phyloP scores from a whole-genome alignment of 768 basidiomycete genomes.

The Suillus brevipes region DNA sequence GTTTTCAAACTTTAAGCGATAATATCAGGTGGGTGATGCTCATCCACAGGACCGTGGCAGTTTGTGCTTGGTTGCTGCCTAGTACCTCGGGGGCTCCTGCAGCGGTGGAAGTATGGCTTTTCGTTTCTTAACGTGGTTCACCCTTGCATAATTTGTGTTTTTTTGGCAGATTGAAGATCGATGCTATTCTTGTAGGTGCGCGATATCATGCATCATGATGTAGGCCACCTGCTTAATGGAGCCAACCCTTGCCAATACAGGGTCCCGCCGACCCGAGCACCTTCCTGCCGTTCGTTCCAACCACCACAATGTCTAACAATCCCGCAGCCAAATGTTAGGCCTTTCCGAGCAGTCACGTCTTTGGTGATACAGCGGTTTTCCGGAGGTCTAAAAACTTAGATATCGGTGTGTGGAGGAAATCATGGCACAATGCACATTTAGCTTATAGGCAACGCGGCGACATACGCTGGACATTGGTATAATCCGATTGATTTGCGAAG shows the following conservation, averaged over 20 bases:
- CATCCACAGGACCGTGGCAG: slow-evolving; percentile 37
- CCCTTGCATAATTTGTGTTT: slow-evolving; percentile 10
- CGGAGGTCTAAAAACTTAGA: slow-evolving; percentile 22
- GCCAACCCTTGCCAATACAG: slow-evolving; percentile 50
- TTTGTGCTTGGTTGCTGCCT: slow-evolving; percentile 44
- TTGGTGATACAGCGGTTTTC: slow-evolving; percentile 20
- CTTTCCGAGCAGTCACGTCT: slow-evolving; percentile 8
- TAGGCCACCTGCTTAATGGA: slow-evolving; percentile 31
- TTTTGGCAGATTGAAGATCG: slow-evolving; percentile 37
- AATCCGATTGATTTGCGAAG: not conserved
- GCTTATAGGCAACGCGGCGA: not conserved
- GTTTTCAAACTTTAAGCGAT: too few relatives aligned
- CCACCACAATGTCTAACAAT: slow-evolving; percentile 8
- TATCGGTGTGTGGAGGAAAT: not conserved
- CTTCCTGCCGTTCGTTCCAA: slow-evolving; percentile 28
- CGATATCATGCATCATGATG: slow-evolving; percentile 20
- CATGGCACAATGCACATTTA: too few relatives aligned
- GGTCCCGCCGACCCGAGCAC: slow-evolving; percentile 37
- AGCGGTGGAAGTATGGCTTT: slow-evolving; percentile 39
- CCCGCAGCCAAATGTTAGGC: slow-evolving; percentile 5
- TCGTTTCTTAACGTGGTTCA: not conserved
- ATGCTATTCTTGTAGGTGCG: slow-evolving; percentile 32
- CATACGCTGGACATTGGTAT: not conserved
- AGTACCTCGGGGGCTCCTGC: slow-evolving; percentile 40
- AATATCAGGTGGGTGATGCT: slow-evolving; percentile 39